phyloP scores from a whole-genome alignment of 176 grass and related monocot genomes.

The Pharus latifolius region DNA sequence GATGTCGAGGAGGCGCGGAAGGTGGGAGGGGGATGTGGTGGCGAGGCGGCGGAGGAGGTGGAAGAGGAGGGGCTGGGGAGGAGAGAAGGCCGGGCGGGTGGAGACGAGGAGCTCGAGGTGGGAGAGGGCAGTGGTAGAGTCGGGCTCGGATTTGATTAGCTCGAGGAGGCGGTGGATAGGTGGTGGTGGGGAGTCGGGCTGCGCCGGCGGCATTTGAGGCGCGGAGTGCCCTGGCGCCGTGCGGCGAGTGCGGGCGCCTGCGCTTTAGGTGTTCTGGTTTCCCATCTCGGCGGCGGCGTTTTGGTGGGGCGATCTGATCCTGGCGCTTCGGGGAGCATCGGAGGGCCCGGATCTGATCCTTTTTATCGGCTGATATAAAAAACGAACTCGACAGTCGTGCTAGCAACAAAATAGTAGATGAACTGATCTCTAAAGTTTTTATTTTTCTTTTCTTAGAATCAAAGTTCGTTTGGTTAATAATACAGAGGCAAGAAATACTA shows the following conservation, averaged over 20 bases:
- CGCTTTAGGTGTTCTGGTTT: too few species aligned
- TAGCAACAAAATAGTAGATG: too few species aligned
- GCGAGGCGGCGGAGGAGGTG: conserved; percentile 69
- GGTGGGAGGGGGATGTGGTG: conserved; percentile 30
- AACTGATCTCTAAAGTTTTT: too few species aligned
- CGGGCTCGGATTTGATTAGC: conserved; percentile 42
- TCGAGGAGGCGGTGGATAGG: conserved; percentile 45
- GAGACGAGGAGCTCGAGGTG: conserved; percentile 47
- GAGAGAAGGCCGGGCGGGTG: conserved; percentile 33
- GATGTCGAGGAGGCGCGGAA: conserved; percentile 33
- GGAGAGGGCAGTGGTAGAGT: conserved; percentile 45
- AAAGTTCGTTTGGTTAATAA: too few species aligned
- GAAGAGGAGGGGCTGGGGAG: conserved; percentile 63
- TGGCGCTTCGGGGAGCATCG: neutral
- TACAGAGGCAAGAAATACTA: too few species aligned
- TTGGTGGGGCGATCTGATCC: neutral
- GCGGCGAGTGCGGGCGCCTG: neutral
- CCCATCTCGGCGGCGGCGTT: too few species aligned
- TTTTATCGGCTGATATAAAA: too few species aligned
- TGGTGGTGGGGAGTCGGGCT: conserved; percentile 2
- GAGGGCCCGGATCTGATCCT: too few species aligned
- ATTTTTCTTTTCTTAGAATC: too few species aligned
- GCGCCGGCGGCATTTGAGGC: conserved; percentile 11
- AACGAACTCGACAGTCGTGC: too few species aligned
- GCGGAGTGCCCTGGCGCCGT: neutral